Conservation (phyloP, 495 filamentous ascomycete genomes). For the Pyrenula aspistea region DNA sequence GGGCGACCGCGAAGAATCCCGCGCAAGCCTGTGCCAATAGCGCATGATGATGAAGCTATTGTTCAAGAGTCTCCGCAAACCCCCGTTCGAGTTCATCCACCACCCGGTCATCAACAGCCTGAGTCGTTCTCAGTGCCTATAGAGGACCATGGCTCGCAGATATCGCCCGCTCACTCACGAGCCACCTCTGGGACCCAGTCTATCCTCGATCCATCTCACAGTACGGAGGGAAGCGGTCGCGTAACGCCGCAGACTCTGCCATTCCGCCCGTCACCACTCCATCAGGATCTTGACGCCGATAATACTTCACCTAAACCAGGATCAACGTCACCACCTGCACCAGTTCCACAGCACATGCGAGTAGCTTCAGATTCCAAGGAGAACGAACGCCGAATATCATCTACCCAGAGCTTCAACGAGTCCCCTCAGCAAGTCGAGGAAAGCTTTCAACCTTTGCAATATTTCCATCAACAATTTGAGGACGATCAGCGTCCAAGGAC, state of each 20-base stretch:
- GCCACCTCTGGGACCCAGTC: background rate
- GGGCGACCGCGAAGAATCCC: background rate
- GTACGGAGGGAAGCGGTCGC: background rate
- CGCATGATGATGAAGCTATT: background rate
- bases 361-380: background rate
- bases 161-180: background rate
- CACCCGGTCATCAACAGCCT: background rate
- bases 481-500: slow-evolving; percentile 6
- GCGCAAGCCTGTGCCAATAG: background rate
- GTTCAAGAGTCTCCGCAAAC: background rate
- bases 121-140: slow-evolving; percentile 1
- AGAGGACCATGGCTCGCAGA: slow-evolving; percentile 1
- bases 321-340: background rate
- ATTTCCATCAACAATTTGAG: slow-evolving; percentile 34
- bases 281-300: background rate
- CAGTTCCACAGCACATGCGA: background rate
- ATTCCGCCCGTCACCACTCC: background rate
- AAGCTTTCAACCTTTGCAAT: slow-evolving; percentile 33
- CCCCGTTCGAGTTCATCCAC: background rate
- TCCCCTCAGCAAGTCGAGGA: slow-evolving; percentile 17
- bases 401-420: background rate
- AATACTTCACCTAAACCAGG: slow-evolving; percentile 5
- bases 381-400: background rate
- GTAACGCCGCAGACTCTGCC: background rate
- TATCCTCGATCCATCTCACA: background rate